Base-by-base conservation (phyloP, 2,329 filamentous ascomycete genomes). In the Monosporascus sp. region DNA sequence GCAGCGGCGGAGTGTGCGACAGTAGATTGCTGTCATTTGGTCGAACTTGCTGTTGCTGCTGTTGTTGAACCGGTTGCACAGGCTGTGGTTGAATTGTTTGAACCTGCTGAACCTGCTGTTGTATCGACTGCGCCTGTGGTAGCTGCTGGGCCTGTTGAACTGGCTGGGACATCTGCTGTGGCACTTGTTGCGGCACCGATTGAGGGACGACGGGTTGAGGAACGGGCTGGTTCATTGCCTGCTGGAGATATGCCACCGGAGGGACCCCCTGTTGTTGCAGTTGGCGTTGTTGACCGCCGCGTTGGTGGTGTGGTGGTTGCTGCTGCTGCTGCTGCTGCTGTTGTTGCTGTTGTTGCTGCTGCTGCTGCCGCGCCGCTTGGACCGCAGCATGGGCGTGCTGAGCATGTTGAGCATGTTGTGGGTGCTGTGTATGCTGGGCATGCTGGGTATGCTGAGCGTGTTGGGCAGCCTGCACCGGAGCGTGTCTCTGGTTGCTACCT, bases 401-500 rank as follows among this genome's bases (percentile, higher is more conserved):
- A 15, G 24, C 42, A 45, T 45, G 42, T 27, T 45, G 42, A 15
- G 42, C 20, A 20, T 45, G 42, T 22, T 24, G 42, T 2, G 18
- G 7, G 17, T 45, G 42, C 11, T 45, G 42, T 5, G 42, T 4
- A 9, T 41, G 39, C 39, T 41, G 65, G 14, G 39, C 6, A 20
- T 41, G 39, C 20, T n/a, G 65, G 15, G 70, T 68, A 60, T 74
- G 73, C 49, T 73, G 70, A n/a, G 65, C 52, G 78, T 45, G 42
- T 25, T 45, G 42, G 17, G 76, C 69, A 74, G 73, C 59, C 72
- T 78, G 54, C 71, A 73, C 55, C 70, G 69, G 44, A 69, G 73
- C 24, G 72, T 74, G 42, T 67, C 72, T 59, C 72, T 77, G 71
- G 57, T 77, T 72, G 42, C 76, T 72, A 60, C 76, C 76, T 53